A percentile compares a stretch with the other conserved stretches of the same genome.
phyloP scores from a whole-genome alignment of 495 filamentous ascomycete species.

The Penicillium malachiteum region DNA sequence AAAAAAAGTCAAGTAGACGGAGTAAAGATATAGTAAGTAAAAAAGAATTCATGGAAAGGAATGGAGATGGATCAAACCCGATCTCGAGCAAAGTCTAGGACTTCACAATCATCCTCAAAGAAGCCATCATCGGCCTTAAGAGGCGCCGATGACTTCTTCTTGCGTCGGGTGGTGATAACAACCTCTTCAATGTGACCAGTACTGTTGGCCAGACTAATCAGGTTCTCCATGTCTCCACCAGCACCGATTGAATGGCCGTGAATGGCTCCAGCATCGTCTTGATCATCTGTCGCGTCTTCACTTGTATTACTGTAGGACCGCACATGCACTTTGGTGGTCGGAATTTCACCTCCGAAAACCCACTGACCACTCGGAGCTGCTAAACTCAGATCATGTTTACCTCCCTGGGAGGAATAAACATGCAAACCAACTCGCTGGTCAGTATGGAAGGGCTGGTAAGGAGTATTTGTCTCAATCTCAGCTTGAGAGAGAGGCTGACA shows the following conservation, averaged over 20 bases:
- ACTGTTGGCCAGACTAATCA: conserved; percentile 52
- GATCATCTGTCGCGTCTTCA: conserved; percentile 45
- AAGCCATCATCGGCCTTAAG: conserved; percentile 72
- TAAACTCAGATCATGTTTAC: conserved; percentile 15
- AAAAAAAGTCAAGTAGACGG: conserved; percentile 5
- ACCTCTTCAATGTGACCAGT: conserved; percentile 75
- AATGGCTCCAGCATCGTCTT: conserved; percentile 39
- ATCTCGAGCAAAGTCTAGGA: conserved; percentile 87
- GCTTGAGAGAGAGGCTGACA: conserved; percentile 69
- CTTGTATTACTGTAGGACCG: conserved; percentile 44
- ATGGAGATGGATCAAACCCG: conserved; percentile 56
- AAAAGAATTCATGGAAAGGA: not conserved
- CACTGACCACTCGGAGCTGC: conserved; percentile 47
- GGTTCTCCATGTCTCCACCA: conserved; percentile 50
- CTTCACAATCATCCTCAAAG: conserved; percentile 92
- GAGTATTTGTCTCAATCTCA: conserved; percentile 89
- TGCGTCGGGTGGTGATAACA: conserved; percentile 72
- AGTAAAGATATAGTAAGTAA: conserved; percentile 1
- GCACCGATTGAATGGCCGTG: conserved; percentile 38
- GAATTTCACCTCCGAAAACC: conserved; percentile 69
- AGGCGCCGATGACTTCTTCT: conserved; percentile 48
- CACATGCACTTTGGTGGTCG: conserved; percentile 61
- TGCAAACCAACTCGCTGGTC: conserved; percentile 74
- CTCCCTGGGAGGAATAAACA: conserved; percentile 46
- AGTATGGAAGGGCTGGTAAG: conserved; percentile 88